Base-by-base conservation (phyloP, 352 stramenopile genomes). In the Globisporangium spinosum region DNA sequence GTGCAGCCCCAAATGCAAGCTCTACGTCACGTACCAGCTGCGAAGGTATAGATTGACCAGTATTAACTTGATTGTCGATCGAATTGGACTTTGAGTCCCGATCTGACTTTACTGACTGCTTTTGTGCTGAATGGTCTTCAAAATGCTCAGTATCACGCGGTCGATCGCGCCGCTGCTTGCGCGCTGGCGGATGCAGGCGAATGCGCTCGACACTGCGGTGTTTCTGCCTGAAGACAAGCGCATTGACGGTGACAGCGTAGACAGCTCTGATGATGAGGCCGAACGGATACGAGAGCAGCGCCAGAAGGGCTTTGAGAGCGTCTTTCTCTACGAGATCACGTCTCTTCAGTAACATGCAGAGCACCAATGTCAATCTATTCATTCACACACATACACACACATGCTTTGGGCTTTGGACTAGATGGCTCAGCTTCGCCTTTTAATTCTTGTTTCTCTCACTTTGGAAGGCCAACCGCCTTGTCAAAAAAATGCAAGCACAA, bases 351-450 rank as follows among this genome's bases (percentile, higher is more conserved):
- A 63, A 25, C 13, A 8, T 22, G 59, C 4, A 67, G 29, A 56
- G 61, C n/a, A 45, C 27, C n/a, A 27, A 58, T 2, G 38, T 49
- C 43, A 58, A 17, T 43, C 15, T 4, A 38, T 23, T 1, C 27
- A 59, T 27, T 22, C n/a, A 22, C 22, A 66, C n/a, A 32, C 27
- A 68, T 23, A 69, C 49, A 51, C 47, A 67, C 32, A 40, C 34
- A 40, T 9, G 17, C 25, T 23, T 43, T 22, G 43, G 43, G 9
- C 43, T 49, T 47, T 27, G 2, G 55, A 53, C 40, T 7, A 10
- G 70, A 80, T 89, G 76, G 70, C 79, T 91, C 81, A 89, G 81
- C 66, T 89, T 91, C 81, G 81, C 83, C 83, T 91, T 89, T 87
- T 85, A 60, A 49, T n/a, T 61, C 66, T 71, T 75, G 59, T 9